Conservation (phyloP, 352 stramenopile genomes). For the Plasmopara viticola region DNA sequence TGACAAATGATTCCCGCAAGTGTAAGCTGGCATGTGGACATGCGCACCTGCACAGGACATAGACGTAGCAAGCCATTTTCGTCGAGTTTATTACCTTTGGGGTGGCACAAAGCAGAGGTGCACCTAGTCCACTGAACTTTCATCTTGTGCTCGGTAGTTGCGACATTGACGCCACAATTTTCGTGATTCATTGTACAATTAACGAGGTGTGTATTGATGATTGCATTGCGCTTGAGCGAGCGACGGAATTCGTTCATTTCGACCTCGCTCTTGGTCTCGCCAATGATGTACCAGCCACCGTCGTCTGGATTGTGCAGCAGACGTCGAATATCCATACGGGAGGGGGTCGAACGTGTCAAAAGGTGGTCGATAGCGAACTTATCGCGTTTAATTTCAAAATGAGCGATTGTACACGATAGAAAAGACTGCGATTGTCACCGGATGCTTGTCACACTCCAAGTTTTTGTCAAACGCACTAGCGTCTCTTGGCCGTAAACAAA, state of each 20-base stretch:
- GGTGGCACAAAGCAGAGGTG: conserved; percentile 70
- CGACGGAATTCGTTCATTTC: conserved; percentile 73
- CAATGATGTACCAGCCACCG: conserved; percentile 71
- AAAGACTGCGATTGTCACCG: conserved; percentile 1
- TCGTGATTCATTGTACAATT: conserved; percentile 82
- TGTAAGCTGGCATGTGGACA: conserved; percentile 79
- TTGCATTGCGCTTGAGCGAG: conserved; percentile 75
- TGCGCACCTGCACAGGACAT: conserved; percentile 70
- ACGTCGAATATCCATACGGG: conserved; percentile 59
- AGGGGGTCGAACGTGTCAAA: not conserved
- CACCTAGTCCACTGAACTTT: conserved; percentile 83
- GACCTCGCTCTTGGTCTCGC: conserved; percentile 59
- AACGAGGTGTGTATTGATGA: conserved; percentile 79
- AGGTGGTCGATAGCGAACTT: not conserved
- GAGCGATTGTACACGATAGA: conserved; percentile 2
- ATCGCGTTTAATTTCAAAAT: conserved; percentile 22
- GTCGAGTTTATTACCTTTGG: conserved; percentile 37
- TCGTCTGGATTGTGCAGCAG: conserved; percentile 75
- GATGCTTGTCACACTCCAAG: conserved; percentile 28
- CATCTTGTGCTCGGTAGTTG: conserved; percentile 69
- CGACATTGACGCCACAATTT: conserved; percentile 28
- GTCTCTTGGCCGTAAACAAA: conserved; percentile 22
- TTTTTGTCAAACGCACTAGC: conserved; percentile 25
- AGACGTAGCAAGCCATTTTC: conserved; percentile 29
- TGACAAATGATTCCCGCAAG: conserved; percentile 66